These are phyloP conservation scores for Hippophae tibetana DNA, from an alignment of 306 rosid genomes.

Conservation along the genomic window DNA sequence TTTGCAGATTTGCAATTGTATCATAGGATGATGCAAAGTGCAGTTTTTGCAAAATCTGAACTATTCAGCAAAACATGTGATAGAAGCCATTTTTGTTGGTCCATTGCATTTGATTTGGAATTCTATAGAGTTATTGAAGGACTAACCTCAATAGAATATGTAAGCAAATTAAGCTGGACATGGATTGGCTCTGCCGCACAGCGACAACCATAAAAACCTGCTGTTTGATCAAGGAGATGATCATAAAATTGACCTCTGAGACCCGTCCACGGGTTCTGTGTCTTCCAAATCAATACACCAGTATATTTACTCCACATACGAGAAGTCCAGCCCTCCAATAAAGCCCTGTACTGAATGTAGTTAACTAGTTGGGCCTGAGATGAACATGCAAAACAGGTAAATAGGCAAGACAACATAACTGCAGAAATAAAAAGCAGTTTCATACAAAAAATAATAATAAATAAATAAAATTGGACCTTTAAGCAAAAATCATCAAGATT, in stretches of 20 bases:
- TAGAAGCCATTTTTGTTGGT: neutral
- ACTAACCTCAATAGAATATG: conserved; percentile 66
- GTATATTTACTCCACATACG: conserved; percentile 94
- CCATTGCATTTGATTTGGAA: neutral
- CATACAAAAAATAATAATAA: conserved; percentile 11
- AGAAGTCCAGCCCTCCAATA: conserved; percentile 85
- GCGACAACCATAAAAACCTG: conserved; percentile 91
- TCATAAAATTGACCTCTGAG: conserved; percentile 96
- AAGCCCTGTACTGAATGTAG: conserved; percentile 85
- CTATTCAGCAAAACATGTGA: no score
- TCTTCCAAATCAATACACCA: conserved; percentile 89
- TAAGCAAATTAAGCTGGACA: conserved; percentile 74
- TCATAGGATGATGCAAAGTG: no score
- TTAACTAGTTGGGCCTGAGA: conserved; percentile 86
- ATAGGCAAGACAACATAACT: conserved; percentile 3
- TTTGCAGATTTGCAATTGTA: no score
- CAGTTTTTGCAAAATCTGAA: no score
- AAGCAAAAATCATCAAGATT: conserved; percentile 90
- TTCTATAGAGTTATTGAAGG: neutral
- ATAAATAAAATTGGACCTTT: conserved; percentile 38
- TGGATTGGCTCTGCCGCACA: conserved; percentile 86
- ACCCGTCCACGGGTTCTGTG: conserved; percentile 97
- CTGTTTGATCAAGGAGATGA: conserved; percentile 87
- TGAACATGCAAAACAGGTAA: conserved; percentile 16
- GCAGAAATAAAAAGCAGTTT: conserved; percentile 5